phyloP scores from a whole-genome alignment of 345 rosid species.

The Erysimum cheiranthoides region DNA sequence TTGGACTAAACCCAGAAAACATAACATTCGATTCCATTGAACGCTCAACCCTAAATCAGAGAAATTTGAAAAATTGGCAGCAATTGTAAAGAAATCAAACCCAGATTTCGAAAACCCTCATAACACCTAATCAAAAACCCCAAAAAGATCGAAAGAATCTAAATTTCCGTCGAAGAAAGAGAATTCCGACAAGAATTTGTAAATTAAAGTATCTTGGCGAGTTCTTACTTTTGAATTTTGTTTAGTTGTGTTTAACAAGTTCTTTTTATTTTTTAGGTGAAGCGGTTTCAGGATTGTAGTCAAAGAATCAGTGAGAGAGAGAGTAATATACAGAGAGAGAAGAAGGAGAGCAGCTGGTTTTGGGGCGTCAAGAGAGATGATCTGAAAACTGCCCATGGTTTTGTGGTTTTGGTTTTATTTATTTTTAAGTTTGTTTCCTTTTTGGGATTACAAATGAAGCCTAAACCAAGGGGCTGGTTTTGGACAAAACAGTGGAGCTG shows the following conservation, averaged over 20 bases:
- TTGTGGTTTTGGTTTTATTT: constrained; percentile 49
- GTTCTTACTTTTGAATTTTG: neutral
- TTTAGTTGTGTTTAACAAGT: neutral
- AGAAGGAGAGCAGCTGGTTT: constrained; percentile 59
- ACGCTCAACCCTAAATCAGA: constrained; percentile 9
- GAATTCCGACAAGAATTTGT: neutral
- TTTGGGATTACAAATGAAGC: constrained; percentile 24
- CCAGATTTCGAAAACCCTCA: constrained; percentile 19
- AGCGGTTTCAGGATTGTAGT: constrained; percentile 6
- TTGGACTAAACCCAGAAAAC: constrained; percentile 74
- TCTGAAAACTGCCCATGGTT: constrained; percentile 71
- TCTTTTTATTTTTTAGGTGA: neutral
- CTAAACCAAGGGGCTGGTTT: constrained; percentile 45
- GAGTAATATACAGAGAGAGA: constrained; percentile 41
- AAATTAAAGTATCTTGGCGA: neutral
- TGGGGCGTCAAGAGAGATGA: constrained; percentile 29
- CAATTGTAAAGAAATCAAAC: constrained; percentile 1
- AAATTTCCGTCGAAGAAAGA: neutral
- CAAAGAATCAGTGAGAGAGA: constrained; percentile 20
- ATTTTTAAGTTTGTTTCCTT: constrained; percentile 7
- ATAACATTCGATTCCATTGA: constrained; percentile 75
- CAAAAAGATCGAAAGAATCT: neutral
- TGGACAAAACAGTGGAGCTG: constrained; percentile 34
- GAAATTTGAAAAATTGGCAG: neutral
- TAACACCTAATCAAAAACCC: neutral